Evolutionary conservation across 75 land plant genomes (phyloP).

Genomic region (Pinus albicaulis): DNA sequence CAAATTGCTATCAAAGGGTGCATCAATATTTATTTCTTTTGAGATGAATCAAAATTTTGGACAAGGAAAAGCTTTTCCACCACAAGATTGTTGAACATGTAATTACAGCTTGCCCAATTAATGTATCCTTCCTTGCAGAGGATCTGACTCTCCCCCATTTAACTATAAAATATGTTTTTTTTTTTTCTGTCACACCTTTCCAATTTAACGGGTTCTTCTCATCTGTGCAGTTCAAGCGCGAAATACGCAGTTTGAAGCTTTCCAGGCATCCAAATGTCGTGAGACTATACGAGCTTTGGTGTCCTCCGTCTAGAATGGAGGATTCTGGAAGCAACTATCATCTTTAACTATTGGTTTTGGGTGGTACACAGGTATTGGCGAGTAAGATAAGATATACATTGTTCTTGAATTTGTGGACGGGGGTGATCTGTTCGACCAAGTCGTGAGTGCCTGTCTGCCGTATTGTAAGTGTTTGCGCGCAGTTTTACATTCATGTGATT

Average conservation of each 20-base stretch:
- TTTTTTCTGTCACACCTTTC: neutral
- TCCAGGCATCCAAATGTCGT: conserved; percentile 71
- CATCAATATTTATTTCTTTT: no score
- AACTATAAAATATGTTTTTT: no score
- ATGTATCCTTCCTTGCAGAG: no score
- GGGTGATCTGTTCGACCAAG: conserved; percentile 76
- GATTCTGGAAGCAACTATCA: neutral
- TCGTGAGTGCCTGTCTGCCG: conserved; percentile 34
- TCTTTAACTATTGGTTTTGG: neutral
- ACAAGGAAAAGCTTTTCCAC: conserved; percentile 47
- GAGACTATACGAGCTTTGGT: conserved; percentile 57
- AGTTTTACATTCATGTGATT: neutral
- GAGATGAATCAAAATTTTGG: conserved; percentile 52
- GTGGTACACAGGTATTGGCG: conserved; percentile 56
- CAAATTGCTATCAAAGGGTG: no score
- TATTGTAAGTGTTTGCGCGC: neutral
- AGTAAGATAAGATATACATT: conserved; percentile 80
- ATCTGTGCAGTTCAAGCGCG: conserved; percentile 54
- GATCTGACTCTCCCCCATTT: neutral
- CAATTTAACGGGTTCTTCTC: neutral
- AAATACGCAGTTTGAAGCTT: conserved; percentile 61
- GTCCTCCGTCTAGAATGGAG: neutral
- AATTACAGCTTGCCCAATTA: neutral
- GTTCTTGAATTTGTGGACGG: conserved; percentile 69
- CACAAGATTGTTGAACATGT: conserved; percentile 59